These are phyloP conservation scores for Stramenopiles sp. DNA, from an alignment of 352 stramenopile species.

Conservation along the genomic window DNA sequence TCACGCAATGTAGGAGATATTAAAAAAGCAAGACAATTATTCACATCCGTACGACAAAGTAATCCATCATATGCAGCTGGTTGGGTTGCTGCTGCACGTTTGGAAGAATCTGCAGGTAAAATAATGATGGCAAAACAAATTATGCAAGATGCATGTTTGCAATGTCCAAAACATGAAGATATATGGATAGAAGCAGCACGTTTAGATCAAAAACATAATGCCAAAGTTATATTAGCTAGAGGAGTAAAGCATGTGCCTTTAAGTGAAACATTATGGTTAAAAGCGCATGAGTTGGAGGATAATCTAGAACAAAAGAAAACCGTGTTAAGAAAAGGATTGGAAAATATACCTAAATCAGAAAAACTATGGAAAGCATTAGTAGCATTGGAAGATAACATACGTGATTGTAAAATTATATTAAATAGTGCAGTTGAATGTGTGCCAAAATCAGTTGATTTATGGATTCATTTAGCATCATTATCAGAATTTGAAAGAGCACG, in stretches of 20 bases:
- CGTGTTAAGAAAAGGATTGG: constrained; percentile 62
- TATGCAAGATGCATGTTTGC: constrained; percentile 89
- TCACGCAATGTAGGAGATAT: constrained; percentile 94
- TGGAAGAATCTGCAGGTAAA: constrained; percentile 91
- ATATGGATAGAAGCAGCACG: constrained; percentile 94
- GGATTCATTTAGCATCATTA: constrained; percentile 84
- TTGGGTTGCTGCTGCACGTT: constrained; percentile 91
- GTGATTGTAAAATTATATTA: constrained; percentile 80
- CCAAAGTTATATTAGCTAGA: constrained; percentile 84
- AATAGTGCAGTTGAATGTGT: constrained; percentile 92
- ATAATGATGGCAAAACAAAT: constrained; percentile 83
- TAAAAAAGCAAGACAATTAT: constrained; percentile 84
- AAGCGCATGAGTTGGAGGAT: constrained; percentile 78
- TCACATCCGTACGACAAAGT: constrained; percentile 85
- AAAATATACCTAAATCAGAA: constrained; percentile 87
- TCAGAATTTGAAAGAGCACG: constrained; percentile 96
- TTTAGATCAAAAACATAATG: constrained; percentile 81
- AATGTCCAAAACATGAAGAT: constrained; percentile 82
- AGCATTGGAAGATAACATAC: constrained; percentile 86
- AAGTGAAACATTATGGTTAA: constrained; percentile 85
- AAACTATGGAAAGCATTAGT: constrained; percentile 96
- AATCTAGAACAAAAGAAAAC: constrained; percentile 61
- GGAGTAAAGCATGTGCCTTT: constrained; percentile 71
- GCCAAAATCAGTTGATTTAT: constrained; percentile 88
- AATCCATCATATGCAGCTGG: constrained; percentile 93